Evolutionary conservation across 345 rosid species (phyloP).

Genomic region (Syzygium aromaticum): DNA sequence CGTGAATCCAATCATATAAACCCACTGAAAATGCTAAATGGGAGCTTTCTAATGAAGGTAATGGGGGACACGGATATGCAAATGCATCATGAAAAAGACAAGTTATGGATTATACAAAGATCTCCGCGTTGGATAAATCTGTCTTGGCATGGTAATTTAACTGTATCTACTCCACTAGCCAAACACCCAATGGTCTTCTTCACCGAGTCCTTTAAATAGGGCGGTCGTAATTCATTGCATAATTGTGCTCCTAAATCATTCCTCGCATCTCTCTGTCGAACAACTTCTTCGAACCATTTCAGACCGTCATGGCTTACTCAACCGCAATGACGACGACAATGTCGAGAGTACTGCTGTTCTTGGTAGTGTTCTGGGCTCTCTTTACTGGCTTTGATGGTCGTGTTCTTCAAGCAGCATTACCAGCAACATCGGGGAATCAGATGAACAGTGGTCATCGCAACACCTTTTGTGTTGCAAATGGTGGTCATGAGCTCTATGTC

Average conservation of each 20-base stretch:
- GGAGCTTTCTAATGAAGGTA: not conserved
- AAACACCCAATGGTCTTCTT: not conserved
- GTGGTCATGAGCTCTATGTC: not conserved
- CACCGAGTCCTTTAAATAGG: not conserved
- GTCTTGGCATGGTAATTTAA: not conserved
- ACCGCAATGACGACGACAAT: not conserved
- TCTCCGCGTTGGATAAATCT: not conserved
- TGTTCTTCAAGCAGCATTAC: not conserved
- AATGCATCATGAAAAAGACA: not conserved
- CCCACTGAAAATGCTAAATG: not conserved
- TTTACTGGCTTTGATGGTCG: not conserved
- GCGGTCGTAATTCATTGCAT: not conserved
- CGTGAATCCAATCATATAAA: not conserved
- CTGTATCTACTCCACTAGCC: not conserved
- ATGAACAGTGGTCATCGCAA: not conserved
- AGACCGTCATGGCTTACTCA: not conserved
- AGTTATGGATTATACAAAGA: not conserved
- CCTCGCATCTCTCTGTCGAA: not conserved
- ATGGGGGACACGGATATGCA: not conserved
- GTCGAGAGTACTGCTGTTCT: not conserved
- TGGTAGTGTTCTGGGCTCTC: constrained; percentile 7
- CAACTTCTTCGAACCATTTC: not conserved
- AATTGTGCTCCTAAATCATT: not conserved
- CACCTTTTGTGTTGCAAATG: not conserved
- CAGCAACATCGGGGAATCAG: not conserved